Evolutionary conservation across 257 asterid genomes (phyloP), one percentile per base, ranked within the genome.

Genomic region (Fraxinus quadrangulata): DNA sequence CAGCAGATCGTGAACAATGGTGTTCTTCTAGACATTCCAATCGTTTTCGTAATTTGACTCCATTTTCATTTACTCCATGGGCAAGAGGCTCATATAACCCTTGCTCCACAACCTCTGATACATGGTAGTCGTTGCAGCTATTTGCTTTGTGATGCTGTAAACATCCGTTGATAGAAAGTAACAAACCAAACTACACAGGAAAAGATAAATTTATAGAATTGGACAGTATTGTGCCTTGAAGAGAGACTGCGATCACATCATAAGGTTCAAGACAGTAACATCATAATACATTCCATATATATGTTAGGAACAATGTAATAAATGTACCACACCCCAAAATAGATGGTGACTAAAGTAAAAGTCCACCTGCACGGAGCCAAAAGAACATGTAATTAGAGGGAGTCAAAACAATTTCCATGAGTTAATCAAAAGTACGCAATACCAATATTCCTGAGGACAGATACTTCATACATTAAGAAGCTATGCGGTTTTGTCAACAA

Each of bases 151-250:
- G 67, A 47, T 76, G 71, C 31, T 70, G 76, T 79, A 71, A 83
- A 75, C 91, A 95, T 67, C 99, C 99, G 74, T 89, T 86, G 45
- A 93, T 75, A 45, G 99, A 95, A 83, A 95, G 87, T 66, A 87
- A 49, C 33, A 94, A 86, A 34, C 92, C 99, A 59, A 91, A 42
- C 99, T 95, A 88, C 92, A 85, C 74, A 70, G 39, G 51, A 75
- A 37, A 75, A 77, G 51, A 82, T 47, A 72, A 77, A 56, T 42
- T 34, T 37, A 45, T 31, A 10, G 37, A 73, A 36, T 61, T 67
- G 4, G 40, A 54, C 19, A 82, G 54, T 67, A 34, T 37, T 68
- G 67, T 73, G 79, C 72, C 59, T 74, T 74, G 34, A 72, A 16
- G 77, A 67, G 67, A 68, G 75, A 16, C n/a, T 76, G 72, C 5